Conservation (phyloP, 2,329 filamentous ascomycete genomes). For the Fusarium keratoplasticum region DNA sequence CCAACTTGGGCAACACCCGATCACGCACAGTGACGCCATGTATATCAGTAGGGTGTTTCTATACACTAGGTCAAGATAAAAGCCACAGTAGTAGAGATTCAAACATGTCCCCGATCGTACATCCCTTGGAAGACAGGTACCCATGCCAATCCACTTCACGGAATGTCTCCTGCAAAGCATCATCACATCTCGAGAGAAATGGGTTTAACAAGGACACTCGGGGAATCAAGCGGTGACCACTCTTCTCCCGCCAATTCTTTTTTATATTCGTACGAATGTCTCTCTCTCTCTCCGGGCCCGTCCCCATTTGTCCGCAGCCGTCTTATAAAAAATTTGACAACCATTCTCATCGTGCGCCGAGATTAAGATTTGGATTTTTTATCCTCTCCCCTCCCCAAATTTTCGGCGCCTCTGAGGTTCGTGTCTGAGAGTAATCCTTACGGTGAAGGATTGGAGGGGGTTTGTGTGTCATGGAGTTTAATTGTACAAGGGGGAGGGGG, state of each 20-base stretch:
- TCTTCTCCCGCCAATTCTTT: slow-evolving; percentile 16
- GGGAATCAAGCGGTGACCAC: slow-evolving; percentile 3
- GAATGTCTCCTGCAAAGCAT: neutral
- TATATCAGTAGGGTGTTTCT: slow-evolving; percentile 45
- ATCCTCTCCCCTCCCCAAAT: slow-evolving; percentile 11
- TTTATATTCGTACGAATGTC: slow-evolving; percentile 27
- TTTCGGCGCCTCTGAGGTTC: slow-evolving; percentile 23
- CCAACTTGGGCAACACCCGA: no score
- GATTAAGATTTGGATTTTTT: slow-evolving; percentile 33
- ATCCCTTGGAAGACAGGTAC: neutral
- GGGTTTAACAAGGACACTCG: neutral
- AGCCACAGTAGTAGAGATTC: slow-evolving; percentile 36
- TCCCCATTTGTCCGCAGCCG: slow-evolving; percentile 12
- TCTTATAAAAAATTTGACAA: slow-evolving; percentile 27
- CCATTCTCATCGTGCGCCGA: slow-evolving; percentile 36
- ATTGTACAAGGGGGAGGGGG: slow-evolving; percentile 44
- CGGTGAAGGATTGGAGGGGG: slow-evolving; percentile 28
- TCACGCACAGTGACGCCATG: neutral
- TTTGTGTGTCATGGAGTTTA: slow-evolving; percentile 24
- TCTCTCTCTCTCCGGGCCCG: slow-evolving; percentile 8
- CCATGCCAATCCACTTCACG: slow-evolving; percentile 7
- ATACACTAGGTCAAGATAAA: slow-evolving; percentile 53
- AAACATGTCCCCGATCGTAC: slow-evolving; percentile 13
- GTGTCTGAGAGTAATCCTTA: slow-evolving; percentile 25
- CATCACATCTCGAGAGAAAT: slow-evolving; percentile 7